A percentile compares a stretch with the other conserved stretches of the same genome.
Conservation (phyloP, 2,329 filamentous ascomycete genomes). For the Xylaria sp. region DNA sequence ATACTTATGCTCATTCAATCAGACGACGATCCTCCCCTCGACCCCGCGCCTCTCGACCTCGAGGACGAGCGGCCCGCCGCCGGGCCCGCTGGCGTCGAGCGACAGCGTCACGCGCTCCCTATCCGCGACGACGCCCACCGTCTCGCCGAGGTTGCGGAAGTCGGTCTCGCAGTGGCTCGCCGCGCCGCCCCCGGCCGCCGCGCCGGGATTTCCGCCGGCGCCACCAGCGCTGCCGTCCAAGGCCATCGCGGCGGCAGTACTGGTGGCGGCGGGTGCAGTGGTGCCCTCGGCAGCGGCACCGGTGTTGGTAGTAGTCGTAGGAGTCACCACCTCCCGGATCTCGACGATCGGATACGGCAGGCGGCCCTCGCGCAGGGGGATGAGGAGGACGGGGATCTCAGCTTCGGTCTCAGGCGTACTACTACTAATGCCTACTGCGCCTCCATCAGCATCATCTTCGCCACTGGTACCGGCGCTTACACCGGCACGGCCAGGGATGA, state of each 20-base stretch:
- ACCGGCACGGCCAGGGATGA: constrained; percentile 49
- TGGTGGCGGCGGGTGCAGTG: constrained; percentile 6
- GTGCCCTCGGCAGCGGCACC: constrained; percentile 26
- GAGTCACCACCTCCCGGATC: constrained; percentile 63
- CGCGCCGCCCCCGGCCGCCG: too few species aligned
- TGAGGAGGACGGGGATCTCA: constrained; percentile 70
- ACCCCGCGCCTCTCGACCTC: constrained; percentile 55
- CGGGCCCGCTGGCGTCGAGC: constrained; percentile 66
- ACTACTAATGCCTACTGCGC: constrained; percentile 21
- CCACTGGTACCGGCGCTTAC: constrained; percentile 9
- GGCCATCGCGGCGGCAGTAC: constrained; percentile 19
- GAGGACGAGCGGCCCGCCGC: constrained; percentile 67
- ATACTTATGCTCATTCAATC: too few species aligned
- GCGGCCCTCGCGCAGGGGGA: constrained; percentile 78
- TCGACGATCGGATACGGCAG: constrained; percentile 80
- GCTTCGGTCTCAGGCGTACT: constrained; percentile 54
- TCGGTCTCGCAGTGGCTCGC: constrained; percentile 71
- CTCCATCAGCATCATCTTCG: neutral
- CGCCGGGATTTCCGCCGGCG: constrained; percentile 13
- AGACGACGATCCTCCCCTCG: constrained; percentile 24
- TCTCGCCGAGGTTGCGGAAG: constrained; percentile 76
- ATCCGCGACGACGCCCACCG: constrained; percentile 73
- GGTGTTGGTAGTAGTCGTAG: constrained; percentile 22
- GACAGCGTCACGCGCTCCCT: constrained; percentile 73
- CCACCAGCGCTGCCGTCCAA: constrained; percentile 18